These are phyloP conservation scores for Xylariaceae sp. DNA, from an alignment of 2,329 filamentous ascomycete species.

Conservation along the genomic window DNA sequence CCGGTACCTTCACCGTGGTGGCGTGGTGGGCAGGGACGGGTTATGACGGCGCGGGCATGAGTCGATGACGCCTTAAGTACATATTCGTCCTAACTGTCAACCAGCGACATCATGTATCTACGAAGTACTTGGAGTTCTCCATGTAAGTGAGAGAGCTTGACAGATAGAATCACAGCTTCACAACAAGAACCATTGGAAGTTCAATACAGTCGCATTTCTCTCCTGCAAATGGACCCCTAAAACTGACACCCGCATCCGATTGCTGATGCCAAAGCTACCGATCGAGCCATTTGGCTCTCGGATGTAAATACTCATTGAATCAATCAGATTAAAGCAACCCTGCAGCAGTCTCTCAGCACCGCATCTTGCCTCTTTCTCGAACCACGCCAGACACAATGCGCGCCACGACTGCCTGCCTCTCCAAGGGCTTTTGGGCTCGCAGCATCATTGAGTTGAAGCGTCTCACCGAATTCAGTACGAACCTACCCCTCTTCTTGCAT, in stretches of 20 bases:
- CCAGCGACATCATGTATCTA: neutral
- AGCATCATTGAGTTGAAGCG: constrained; percentile 57
- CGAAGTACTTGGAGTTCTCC: neutral
- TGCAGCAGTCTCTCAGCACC: neutral
- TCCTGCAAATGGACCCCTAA: constrained; percentile 8
- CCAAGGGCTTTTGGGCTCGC: constrained; percentile 52
- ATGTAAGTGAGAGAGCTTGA: neutral
- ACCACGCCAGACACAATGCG: constrained; percentile 40
- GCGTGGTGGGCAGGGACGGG: too few relatives aligned
- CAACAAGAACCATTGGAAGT: too few relatives aligned
- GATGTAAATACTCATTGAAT: constrained; percentile 10
- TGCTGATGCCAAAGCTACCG: constrained; percentile 29
- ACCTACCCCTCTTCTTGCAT: neutral
- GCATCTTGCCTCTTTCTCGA: neutral
- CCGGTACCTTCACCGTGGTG: too few relatives aligned
- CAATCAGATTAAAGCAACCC: neutral
- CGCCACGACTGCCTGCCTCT: constrained; percentile 39
- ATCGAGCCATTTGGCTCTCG: constrained; percentile 33
- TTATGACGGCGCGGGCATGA: neutral
- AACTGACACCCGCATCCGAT: constrained; percentile 1
- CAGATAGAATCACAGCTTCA: too few relatives aligned
- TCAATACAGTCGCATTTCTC: neutral
- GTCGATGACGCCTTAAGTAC: neutral
- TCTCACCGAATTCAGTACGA: constrained; percentile 49
- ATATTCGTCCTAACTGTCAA: neutral